Evolutionary conservation across 2,329 filamentous ascomycete species (phyloP).

Genomic region (Penicillium sp.): DNA sequence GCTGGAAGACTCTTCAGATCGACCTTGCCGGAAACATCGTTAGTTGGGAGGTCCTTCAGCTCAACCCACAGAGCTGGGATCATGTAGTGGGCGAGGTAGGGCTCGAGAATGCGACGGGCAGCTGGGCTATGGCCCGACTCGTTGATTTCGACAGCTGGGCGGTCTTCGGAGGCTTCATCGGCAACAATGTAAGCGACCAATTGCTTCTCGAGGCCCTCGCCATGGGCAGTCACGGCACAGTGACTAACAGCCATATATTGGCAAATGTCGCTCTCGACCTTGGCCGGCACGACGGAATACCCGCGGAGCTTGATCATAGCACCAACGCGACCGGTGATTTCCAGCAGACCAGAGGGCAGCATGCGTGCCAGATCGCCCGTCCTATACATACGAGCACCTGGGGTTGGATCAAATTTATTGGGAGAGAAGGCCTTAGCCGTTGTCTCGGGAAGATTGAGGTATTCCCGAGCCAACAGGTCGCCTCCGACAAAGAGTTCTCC

Average conservation of each 20-base stretch:
- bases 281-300: slow-evolving; percentile 76
- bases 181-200: slow-evolving; percentile 76
- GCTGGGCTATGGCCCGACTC: slow-evolving; percentile 72
- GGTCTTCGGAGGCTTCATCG: slow-evolving; percentile 62
- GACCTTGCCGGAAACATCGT: slow-evolving; percentile 78
- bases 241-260: slow-evolving; percentile 71
- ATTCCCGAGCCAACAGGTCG: slow-evolving; percentile 72
- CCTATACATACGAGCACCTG: slow-evolving; percentile 71
- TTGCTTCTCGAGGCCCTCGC: slow-evolving; percentile 75
- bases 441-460: slow-evolving; percentile 78
- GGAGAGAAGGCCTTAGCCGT: slow-evolving; percentile 73
- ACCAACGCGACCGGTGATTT: slow-evolving; percentile 76
- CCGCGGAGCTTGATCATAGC: slow-evolving; percentile 82
- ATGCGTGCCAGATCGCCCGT: slow-evolving; percentile 73
- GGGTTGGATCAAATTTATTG: slow-evolving; percentile 64
- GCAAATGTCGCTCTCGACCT: slow-evolving; percentile 74
- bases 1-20: slow-evolving; percentile 73
- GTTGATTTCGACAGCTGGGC: slow-evolving; percentile 68
- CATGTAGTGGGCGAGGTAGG: slow-evolving; percentile 80
- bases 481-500: slow-evolving; percentile 80
- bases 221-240: slow-evolving; percentile 73
- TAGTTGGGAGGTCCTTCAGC: slow-evolving; percentile 71
- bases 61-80: slow-evolving; percentile 78
- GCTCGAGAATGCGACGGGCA: slow-evolving; percentile 66
- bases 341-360: slow-evolving; percentile 68